These are phyloP conservation scores for Lichtheimia ornata DNA, from an alignment of 371 early-diverging fungal species.

Conservation along the genomic window DNA sequence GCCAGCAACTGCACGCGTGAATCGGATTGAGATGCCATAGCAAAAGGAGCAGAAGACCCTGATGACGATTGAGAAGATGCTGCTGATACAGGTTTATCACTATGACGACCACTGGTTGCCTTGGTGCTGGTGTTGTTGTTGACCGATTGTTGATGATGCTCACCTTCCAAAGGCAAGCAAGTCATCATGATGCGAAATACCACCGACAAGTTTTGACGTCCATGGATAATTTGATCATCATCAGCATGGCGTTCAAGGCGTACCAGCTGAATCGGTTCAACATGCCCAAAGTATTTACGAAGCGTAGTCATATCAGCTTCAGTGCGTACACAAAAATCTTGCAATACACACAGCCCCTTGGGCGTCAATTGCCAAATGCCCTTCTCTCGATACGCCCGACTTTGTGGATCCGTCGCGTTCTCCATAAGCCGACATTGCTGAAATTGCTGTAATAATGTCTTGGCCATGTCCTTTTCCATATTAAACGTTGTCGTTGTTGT, in stretches of 20 bases:
- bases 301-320: conserved; percentile 33
- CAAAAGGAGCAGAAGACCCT: conserved; percentile 21
- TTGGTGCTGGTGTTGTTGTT: conserved; percentile 16
- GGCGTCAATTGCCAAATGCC: conserved; percentile 61
- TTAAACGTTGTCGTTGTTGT: conserved; percentile 68
- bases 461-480: conserved; percentile 67
- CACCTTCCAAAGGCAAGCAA: conserved; percentile 41
- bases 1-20: conserved; percentile 40
- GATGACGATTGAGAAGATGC: conserved; percentile 22
- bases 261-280: conserved; percentile 41
- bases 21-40: conserved; percentile 25
- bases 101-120: conserved; percentile 2
- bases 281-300: conserved; percentile 36
- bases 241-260: conserved; percentile 46
- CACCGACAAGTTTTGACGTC: conserved; percentile 26
- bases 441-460: conserved; percentile 64
- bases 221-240: conserved; percentile 40
- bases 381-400: conserved; percentile 52
- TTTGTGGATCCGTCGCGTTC: conserved; percentile 53
- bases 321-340: conserved; percentile 51
- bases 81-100: not conserved
- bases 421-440: conserved; percentile 60
- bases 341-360: conserved; percentile 62
- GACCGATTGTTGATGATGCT: conserved; percentile 5
- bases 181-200: conserved; percentile 50